phyloP scores from a whole-genome alignment of 768 basidiomycete genomes.

The Dacryopinax primogenitus region DNA sequence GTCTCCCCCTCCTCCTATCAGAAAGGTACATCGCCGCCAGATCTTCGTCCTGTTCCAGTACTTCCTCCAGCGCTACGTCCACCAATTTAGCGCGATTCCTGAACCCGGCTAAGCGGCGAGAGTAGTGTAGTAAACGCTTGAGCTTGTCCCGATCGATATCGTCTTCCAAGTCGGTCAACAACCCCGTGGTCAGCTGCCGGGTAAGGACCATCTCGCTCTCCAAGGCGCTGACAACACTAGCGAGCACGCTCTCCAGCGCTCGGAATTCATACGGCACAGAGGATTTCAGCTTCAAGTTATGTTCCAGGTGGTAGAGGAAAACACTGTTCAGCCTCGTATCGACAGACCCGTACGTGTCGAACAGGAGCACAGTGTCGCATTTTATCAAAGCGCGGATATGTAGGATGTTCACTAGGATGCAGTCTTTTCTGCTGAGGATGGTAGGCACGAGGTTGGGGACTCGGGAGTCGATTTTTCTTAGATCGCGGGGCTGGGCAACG shows the following conservation, averaged over 20 bases:
- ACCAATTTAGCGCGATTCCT: constrained; percentile 83
- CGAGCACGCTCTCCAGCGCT: constrained; percentile 82
- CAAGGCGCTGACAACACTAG: constrained; percentile 81
- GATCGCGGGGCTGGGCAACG: constrained; percentile 64
- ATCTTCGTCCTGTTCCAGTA: constrained; percentile 92
- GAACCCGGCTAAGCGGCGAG: constrained; percentile 73
- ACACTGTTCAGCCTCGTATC: constrained; percentile 78
- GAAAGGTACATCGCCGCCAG: constrained; percentile 90
- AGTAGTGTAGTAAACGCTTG: constrained; percentile 82
- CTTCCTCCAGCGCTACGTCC: constrained; percentile 64
- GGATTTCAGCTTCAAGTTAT: constrained; percentile 65
- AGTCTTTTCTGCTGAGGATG: constrained; percentile 77
- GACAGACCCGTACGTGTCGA: constrained; percentile 80
- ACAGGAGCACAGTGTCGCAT: constrained; percentile 78
- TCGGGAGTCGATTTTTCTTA: constrained; percentile 90
- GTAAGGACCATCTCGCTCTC: constrained; percentile 96
- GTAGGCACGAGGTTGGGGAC: constrained; percentile 91
- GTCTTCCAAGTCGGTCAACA: constrained; percentile 86
- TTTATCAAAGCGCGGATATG: constrained; percentile 93
- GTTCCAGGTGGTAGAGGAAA: constrained; percentile 83
- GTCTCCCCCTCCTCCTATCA: constrained; percentile 54
- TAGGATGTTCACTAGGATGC: constrained; percentile 83
- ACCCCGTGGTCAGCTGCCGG: constrained; percentile 74
- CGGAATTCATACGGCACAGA: constrained; percentile 78
- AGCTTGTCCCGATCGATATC: constrained; percentile 93